These are phyloP conservation scores for Fusarium coicis DNA, from an alignment of 2,329 filamentous ascomycete genomes.

Conservation along the genomic window DNA sequence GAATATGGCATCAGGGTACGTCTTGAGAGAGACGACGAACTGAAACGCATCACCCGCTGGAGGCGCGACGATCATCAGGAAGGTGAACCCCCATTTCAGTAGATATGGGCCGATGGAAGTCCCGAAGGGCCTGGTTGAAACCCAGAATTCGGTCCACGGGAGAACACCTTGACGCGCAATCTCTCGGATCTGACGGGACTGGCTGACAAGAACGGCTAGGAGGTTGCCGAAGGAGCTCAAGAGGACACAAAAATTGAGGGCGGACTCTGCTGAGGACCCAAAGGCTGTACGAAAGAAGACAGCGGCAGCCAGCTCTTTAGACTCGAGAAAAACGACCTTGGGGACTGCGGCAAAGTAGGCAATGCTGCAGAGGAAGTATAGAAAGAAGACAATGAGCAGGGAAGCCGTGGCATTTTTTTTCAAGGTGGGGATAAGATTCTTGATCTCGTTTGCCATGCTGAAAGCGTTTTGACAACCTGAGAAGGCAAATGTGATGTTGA, in stretches of 20 bases:
- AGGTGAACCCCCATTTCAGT: slow-evolving; percentile 66
- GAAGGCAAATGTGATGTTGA: slow-evolving; percentile 69
- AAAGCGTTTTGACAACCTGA: slow-evolving; percentile 68
- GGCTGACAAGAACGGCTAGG: slow-evolving; percentile 64
- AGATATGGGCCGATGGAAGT: slow-evolving; percentile 70
- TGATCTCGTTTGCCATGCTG: slow-evolving; percentile 70
- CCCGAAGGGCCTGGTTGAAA: slow-evolving; percentile 70
- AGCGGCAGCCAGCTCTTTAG: slow-evolving; percentile 64
- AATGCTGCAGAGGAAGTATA: slow-evolving; percentile 69
- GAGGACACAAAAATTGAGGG: slow-evolving; percentile 66
- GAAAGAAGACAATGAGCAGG: slow-evolving; percentile 58
- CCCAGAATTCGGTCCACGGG: slow-evolving; percentile 69
- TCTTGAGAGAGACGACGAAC: slow-evolving; percentile 66
- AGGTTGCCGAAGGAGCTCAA: slow-evolving; percentile 69
- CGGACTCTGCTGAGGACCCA: slow-evolving; percentile 59
- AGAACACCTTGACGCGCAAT: slow-evolving; percentile 71
- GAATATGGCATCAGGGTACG: slow-evolving; percentile 70
- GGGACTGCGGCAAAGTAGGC: slow-evolving; percentile 69
- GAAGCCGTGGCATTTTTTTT: slow-evolving; percentile 61
- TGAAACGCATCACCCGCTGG: slow-evolving; percentile 71
- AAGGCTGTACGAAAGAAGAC: slow-evolving; percentile 70
- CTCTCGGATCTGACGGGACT: slow-evolving; percentile 68
- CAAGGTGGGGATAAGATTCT: slow-evolving; percentile 67
- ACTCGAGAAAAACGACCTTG: slow-evolving; percentile 61
- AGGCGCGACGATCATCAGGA: slow-evolving; percentile 69